phyloP scores from a whole-genome alignment of 108 stramenopile species.

The Cyclotella kingstonii region DNA sequence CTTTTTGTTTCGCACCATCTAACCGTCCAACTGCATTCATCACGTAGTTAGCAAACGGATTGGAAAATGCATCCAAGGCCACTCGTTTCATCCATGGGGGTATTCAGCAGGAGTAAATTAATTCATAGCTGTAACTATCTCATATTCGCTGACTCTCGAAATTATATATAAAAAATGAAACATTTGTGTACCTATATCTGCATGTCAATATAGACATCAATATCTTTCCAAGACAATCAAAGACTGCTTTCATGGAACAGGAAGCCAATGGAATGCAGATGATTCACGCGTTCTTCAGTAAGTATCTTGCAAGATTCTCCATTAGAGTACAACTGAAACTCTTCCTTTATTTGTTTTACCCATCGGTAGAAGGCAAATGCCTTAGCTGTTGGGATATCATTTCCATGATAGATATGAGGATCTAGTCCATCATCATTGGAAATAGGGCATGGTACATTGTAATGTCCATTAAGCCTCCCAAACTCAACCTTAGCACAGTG shows the following conservation, averaged over 20 bases:
- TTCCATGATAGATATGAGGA: not conserved
- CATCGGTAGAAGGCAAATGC: conserved; percentile 3
- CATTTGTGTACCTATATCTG: too few relatives aligned
- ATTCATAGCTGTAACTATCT: too few relatives aligned
- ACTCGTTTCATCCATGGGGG: too few relatives aligned
- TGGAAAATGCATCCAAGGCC: too few relatives aligned
- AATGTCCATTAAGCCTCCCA: conserved; percentile 11
- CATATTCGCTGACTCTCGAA: too few relatives aligned
- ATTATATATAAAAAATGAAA: too few relatives aligned
- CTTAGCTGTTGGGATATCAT: not conserved
- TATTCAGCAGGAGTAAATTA: too few relatives aligned
- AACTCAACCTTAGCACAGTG: not conserved
- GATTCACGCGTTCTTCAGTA: conserved; percentile 3
- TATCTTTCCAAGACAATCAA: not conserved
- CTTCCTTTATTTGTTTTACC: not conserved
- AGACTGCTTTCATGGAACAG: not conserved
- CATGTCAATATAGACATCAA: too few relatives aligned
- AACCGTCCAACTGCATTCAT: too few relatives aligned
- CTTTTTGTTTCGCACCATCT: too few relatives aligned
- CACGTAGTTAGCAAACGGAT: too few relatives aligned
- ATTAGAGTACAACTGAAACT: not conserved
- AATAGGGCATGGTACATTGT: conserved; percentile 9
- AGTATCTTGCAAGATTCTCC: not conserved
- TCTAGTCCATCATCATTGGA: not conserved
- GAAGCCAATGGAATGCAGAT: conserved; percentile 1